Conservation (phyloP, 2,329 filamentous ascomycete species). For the Mollisia scopiformis region DNA sequence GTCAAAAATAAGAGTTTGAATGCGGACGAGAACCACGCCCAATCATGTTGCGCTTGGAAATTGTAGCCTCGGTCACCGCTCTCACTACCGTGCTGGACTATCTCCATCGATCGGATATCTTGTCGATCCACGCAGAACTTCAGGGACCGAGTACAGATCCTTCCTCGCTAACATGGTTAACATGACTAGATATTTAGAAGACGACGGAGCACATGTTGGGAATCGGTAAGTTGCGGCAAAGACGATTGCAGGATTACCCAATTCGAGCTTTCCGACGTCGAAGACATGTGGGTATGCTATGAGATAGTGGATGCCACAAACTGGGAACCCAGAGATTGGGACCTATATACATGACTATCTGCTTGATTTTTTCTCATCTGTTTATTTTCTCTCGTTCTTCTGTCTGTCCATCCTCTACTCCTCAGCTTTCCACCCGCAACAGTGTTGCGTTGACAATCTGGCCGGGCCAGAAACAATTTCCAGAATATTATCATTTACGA, state of each 20-base stretch:
- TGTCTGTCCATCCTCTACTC: neutral
- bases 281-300: conserved; percentile 7
- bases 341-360: conserved; percentile 4
- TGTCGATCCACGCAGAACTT: conserved; percentile 17
- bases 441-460: conserved; percentile 7
- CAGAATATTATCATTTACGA: neutral
- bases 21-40: conserved; percentile 2
- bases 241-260: neutral
- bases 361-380: neutral
- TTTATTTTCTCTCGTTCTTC: neutral
- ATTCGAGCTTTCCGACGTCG: conserved; percentile 1
- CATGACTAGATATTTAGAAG: conserved; percentile 8
- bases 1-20: conserved; percentile 18
- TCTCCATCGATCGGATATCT: conserved; percentile 1
- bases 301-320: neutral
- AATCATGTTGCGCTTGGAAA: conserved; percentile 9
- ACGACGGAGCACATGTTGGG: conserved; percentile 4
- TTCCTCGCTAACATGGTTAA: conserved; percentile 13
- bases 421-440: neutral
- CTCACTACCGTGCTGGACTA: neutral
- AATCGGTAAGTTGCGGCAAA: conserved; percentile 2
- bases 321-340: neutral
- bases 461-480: conserved; percentile 6
- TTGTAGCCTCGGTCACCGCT: conserved; percentile 8
- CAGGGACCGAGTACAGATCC: neutral